A percentile compares a stretch with the other conserved stretches of the same genome.
These are phyloP conservation scores for Coemansia sp. DNA, from an alignment of 371 early-diverging fungal genomes.

Conservation along the genomic window DNA sequence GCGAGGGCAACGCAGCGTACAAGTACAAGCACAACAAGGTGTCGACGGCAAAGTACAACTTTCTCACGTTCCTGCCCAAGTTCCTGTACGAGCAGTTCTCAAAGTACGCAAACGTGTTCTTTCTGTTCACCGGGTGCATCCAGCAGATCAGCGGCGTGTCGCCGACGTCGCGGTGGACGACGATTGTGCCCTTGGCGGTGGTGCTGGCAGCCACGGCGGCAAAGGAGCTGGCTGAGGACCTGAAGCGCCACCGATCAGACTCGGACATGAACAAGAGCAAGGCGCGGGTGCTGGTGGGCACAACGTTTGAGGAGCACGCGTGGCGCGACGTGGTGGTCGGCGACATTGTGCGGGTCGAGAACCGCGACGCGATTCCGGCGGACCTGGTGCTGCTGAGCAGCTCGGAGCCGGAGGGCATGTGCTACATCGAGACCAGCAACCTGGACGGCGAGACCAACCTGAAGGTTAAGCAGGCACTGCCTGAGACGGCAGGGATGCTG, in stretches of 20 bases:
- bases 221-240: conserved; percentile 97
- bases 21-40: conserved; percentile 83
- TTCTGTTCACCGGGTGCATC: conserved; percentile 85
- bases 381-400: conserved; percentile 84
- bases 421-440: conserved; percentile 95
- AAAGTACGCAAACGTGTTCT: conserved; percentile 94
- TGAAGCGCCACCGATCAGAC: conserved; percentile 82
- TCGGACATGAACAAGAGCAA: conserved; percentile 71
- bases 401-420: conserved; percentile 84
- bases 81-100: conserved; percentile 93
- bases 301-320: conserved; percentile 59
- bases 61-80: conserved; percentile 85
- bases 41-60: conserved; percentile 89
- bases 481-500: conserved; percentile 67
- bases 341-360: conserved; percentile 85
- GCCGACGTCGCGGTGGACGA: conserved; percentile 84
- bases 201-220: conserved; percentile 91
- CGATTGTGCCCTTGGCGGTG: conserved; percentile 86
- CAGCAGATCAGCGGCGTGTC: conserved; percentile 88
- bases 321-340: conserved; percentile 88
- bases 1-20: conserved; percentile 67
- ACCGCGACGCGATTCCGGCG: conserved; percentile 89
- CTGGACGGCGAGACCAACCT: conserved; percentile 96
- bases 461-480: conserved; percentile 83
- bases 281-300: conserved; percentile 62